These are phyloP conservation scores for Chaetomiaceae sp. DNA, from an alignment of 2,329 filamentous ascomycete genomes.

Conservation along the genomic window DNA sequence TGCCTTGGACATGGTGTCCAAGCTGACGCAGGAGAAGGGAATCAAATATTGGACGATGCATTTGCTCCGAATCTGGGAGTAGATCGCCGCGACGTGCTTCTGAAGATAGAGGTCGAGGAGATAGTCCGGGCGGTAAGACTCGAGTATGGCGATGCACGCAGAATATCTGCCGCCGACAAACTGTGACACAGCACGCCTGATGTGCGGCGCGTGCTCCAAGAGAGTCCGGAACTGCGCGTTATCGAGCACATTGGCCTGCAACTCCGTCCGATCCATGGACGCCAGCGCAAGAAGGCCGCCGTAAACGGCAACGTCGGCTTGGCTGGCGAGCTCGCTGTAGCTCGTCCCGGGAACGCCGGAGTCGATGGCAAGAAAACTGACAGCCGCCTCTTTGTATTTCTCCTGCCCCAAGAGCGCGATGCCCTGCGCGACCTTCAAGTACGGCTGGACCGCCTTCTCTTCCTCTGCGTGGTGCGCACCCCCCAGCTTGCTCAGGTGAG, in stretches of 20 bases:
- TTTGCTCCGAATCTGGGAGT: conserved; percentile 73
- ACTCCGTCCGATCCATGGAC: conserved; percentile 72
- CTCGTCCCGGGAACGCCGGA: conserved; percentile 40
- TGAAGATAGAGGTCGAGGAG: conserved; percentile 84
- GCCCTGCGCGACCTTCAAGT: conserved; percentile 47
- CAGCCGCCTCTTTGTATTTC: conserved; percentile 58
- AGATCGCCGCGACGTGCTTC: conserved; percentile 63
- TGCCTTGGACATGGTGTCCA: conserved; percentile 69
- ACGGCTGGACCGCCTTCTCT: conserved; percentile 41
- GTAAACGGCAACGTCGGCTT: conserved; percentile 88
- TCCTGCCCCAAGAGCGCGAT: conserved; percentile 43
- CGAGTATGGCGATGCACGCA: conserved; percentile 73
- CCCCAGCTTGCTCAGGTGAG: conserved; percentile 57
- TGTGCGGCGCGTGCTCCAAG: conserved; percentile 87
- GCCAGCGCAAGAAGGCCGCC: conserved; percentile 86
- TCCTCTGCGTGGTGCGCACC: conserved; percentile 44
- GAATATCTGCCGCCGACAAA: conserved; percentile 91
- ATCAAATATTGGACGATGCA: conserved; percentile 90
- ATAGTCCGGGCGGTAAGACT: conserved; percentile 77
- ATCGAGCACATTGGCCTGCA: conserved; percentile 72
- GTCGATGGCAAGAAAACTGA: conserved; percentile 60
- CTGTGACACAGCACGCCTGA: conserved; percentile 81
- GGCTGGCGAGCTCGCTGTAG: conserved; percentile 67
- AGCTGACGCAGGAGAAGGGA: conserved; percentile 80
- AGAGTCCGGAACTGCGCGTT: conserved; percentile 77